A percentile compares a stretch with the other conserved stretches of the same genome.
Evolutionary conservation across 2,329 filamentous ascomycete genomes (phyloP).

Genomic region (Sporothrix luriei): DNA sequence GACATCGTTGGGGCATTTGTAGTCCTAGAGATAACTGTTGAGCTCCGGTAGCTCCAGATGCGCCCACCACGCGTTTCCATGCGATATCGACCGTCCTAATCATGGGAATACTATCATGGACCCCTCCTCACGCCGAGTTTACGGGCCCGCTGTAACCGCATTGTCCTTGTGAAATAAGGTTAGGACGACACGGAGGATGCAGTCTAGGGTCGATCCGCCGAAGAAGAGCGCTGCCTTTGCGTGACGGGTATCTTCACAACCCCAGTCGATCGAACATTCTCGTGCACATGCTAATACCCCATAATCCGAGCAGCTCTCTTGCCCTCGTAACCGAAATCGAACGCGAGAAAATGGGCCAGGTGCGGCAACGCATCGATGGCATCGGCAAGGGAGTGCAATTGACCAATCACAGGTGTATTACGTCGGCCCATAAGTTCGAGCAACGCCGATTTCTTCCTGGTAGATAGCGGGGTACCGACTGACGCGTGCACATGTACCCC

Average conservation of each 20-base stretch:
- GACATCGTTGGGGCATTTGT: conserved; percentile 8
- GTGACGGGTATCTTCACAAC: background rate
- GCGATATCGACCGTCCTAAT: background rate
- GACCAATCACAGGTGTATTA: conserved; percentile 24
- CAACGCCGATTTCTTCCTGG: conserved; percentile 26
- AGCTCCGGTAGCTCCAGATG: background rate
- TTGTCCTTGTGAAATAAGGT: conserved; percentile 11
- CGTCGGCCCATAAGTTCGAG: background rate
- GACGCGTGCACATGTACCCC: background rate
- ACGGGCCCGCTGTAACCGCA: conserved; percentile 6
- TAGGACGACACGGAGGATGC: conserved; percentile 1
- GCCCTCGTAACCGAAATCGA: conserved; percentile 27
- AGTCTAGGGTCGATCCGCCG: conserved; percentile 18
- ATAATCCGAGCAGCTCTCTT: background rate
- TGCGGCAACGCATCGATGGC: conserved; percentile 18
- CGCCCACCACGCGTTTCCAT: background rate
- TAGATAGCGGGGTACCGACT: conserved; percentile 9
- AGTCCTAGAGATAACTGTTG: too few relatives aligned
- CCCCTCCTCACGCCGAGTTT: background rate
- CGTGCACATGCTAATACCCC: background rate
- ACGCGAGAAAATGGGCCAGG: conserved; percentile 23
- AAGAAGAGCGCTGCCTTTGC: background rate
- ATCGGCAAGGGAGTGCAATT: conserved; percentile 28
- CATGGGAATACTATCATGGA: background rate
- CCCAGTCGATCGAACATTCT: background rate